Evolutionary conservation across 2,329 filamentous ascomycete species (phyloP).

Genomic region (Atkinsonella hypoxylon): DNA sequence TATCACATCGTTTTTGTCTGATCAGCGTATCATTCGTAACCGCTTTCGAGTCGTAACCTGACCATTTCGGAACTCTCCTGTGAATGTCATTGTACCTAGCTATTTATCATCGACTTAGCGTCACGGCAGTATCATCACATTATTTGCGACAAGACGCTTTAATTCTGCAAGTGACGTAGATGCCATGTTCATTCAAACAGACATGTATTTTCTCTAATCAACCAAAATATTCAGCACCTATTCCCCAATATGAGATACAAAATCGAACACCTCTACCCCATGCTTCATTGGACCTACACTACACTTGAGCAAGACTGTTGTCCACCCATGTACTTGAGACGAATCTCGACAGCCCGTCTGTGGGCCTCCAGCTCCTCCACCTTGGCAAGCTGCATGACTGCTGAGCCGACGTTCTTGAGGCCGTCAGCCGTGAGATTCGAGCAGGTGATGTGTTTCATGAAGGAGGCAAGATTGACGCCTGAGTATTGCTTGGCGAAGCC

Average conservation of each 20-base stretch:
- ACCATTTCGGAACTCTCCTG: neutral
- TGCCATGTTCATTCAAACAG: no score
- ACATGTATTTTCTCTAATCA: neutral
- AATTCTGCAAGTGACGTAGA: no score
- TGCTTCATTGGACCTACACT: neutral
- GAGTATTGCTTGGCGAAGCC: conserved; percentile 98
- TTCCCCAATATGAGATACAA: neutral
- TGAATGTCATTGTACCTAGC: no score
- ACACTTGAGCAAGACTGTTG: conserved; percentile 11
- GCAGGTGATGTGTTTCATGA: conserved; percentile 96
- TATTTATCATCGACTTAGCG: no score
- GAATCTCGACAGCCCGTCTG: conserved; percentile 77
- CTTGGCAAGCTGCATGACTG: conserved; percentile 89
- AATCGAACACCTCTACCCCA: neutral
- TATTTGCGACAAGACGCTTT: no score
- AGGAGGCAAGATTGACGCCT: conserved; percentile 89
- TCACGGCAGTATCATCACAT: no score
- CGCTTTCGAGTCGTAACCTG: neutral
- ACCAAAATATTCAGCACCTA: neutral
- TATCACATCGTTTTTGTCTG: conserved; percentile 7
- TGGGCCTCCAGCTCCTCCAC: conserved; percentile 95
- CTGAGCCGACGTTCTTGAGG: conserved; percentile 69
- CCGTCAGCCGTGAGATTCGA: conserved; percentile 80
- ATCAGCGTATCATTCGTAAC: neutral
- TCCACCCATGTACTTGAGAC: conserved; percentile 42